Evolutionary conservation across 1,284 basidiomycete genomes (phyloP), one percentile per base, ranked within the genome.

Genomic region (Pseudozyma sp.): DNA sequence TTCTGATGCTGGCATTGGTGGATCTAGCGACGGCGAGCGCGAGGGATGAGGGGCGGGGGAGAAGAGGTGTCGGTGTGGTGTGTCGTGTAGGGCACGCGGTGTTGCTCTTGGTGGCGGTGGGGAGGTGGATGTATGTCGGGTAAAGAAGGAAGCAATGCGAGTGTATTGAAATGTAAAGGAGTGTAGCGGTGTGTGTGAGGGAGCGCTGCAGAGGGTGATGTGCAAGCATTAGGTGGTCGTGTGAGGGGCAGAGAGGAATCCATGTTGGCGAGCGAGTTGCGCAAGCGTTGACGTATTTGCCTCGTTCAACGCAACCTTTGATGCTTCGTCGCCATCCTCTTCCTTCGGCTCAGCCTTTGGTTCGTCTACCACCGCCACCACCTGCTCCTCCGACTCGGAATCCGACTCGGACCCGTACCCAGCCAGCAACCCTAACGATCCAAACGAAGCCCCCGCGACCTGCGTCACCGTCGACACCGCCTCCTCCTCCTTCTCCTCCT

Each of bases 381-480:
- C 46, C 7, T 53, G 29, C 7, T 45, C 48, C 1, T 53, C 49
- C 1, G 19, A 35, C 7, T 58, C 58, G 14, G 11, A 11, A 24
- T 66, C 44, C 19, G 54, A 65, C 39, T 62, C 55, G n/a, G 58
- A 59, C 9, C 33, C 59, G 7, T 71, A 66, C 9, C 45, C 51
- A 5, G 54, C 62, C 17, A 65, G 19, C 39, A 63, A 34, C 0
- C 44, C 39, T 19, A 68, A 34, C 8, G 37, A 30, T 2, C 39
- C 49, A 8, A 17, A 9, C 8, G 40, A 43, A 16, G 35, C 9
- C 5, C 2, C 30, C 34, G 17, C 19, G 5, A 45, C 19, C 11
- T 30, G 9, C 1, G 31, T 43, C 11, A 34, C 59, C 24, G 52
- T 58, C 14, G 40, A 55, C 33, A 16, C 49, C 30, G 29, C 39